These are phyloP conservation scores for Knufia fluminis DNA, from an alignment of 2,329 filamentous ascomycete genomes.

Conservation along the genomic window DNA sequence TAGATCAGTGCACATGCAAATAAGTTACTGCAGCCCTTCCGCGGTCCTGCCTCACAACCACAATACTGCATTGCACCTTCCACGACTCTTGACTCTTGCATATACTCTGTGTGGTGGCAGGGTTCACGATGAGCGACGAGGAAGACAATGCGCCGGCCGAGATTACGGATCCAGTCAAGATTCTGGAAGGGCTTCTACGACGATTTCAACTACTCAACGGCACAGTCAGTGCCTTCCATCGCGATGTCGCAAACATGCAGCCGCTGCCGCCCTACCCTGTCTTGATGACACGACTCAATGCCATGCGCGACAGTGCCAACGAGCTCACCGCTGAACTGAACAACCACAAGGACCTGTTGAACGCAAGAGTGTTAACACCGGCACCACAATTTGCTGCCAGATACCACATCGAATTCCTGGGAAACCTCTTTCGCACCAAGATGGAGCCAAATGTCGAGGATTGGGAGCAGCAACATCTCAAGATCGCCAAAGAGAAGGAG, in stretches of 20 bases:
- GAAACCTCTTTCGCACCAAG: constrained; percentile 70
- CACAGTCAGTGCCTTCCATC: neutral
- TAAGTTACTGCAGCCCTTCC: too few relatives aligned
- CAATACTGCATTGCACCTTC: neutral
- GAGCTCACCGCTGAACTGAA: constrained; percentile 37
- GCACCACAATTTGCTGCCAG: constrained; percentile 65
- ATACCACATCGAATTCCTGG: constrained; percentile 56
- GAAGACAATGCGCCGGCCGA: neutral
- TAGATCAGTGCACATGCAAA: too few relatives aligned
- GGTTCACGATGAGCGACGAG: neutral
- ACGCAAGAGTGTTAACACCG: constrained; percentile 63
- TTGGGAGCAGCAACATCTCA: constrained; percentile 57
- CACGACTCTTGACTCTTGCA: neutral
- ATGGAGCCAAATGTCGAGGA: constrained; percentile 68
- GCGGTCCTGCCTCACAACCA: neutral
- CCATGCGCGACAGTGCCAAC: neutral
- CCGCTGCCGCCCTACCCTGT: neutral
- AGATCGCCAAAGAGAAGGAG: constrained; percentile 29
- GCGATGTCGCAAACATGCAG: neutral
- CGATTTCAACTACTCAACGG: neutral
- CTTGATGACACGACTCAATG: neutral
- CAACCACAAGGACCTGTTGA: constrained; percentile 58
- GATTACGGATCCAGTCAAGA: neutral
- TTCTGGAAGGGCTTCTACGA: neutral
- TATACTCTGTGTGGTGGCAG: neutral